Base-by-base conservation (phyloP, 768 basidiomycete species). In the Suillus placidus region DNA sequence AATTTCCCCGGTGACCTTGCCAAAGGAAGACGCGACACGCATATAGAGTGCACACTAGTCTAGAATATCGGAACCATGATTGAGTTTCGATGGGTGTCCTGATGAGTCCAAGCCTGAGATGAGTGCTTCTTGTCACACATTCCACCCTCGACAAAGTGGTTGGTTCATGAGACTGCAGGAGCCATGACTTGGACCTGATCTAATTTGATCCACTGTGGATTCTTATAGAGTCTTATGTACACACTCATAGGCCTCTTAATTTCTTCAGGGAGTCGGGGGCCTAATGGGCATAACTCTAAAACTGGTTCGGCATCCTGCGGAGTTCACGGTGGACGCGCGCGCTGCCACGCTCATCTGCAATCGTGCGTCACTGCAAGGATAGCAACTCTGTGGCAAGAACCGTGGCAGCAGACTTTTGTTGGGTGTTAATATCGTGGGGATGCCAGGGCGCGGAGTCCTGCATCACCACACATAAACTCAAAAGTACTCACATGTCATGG, bases 281-380 rank as follows among this genome's bases (percentile, higher is more conserved):
- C 54, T 40, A 26, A 60, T 60, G 42, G 42, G 42, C 30, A 30
- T 42, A 60, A 60, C 58, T 20, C 58, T 60, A 30, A 43, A 60
- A 12, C 6, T 42, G 30, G 3, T 30, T 60, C 57, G 57, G 38
- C 32, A 55, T 55, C 10, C 9, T 34, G 54, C 54, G 32, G 12
- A 14, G 34, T 55, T n/a, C 54, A 34, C 34, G 32, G 20, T 35
- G 34, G 20, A 55, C 32, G 34, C 12, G 54, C 14, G n/a, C 26
- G 58, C 18, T 42, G 40, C 40, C 58, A 60, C 40, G 57, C 26
- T 60, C 23, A 60, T 42, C 26, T 40, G 18, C 6, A 26, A 40
- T 30, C 30, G 38, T 60, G 38, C 26, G n/a, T n/a, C 54, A 56
- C 9, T 9, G 20, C n/a, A 40, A 26, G 38, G 57, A 40, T 40